Evolutionary conservation across 768 basidiomycete species (phyloP), one percentile per base, ranked within the genome.

Genomic region (Lactifluus piperatus): DNA sequence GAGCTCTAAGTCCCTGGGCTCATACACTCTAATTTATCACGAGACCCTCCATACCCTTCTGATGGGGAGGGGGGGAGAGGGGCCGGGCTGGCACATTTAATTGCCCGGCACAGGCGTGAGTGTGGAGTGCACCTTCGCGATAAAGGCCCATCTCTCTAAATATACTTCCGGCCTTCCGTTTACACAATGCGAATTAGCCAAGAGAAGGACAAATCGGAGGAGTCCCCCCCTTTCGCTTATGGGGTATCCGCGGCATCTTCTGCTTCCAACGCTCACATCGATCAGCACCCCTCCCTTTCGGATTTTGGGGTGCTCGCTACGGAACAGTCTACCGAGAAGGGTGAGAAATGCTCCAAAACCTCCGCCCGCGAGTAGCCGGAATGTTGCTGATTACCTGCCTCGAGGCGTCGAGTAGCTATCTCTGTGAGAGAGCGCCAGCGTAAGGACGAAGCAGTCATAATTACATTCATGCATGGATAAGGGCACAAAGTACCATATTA

Each of bases 281-380:
- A 63, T 54, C 47, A 49, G 34, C 44, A 54, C 57, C 62, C n/a
- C 56, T 60, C 32, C 4, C 53, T 52, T n/a, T 45, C 46, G 50
- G 53, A 46, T 65, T 65, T 63, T 63, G 43, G 61, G 37, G 46
- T 49, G 44, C 51, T 24, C n/a, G n/a, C 57, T 44, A 51, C 56
- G 43, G 61, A 65, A 56, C 50, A 39, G 54, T 56, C 45, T 29
- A 34, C 34, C 46, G 32, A 53, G 59, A 47, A 65, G 54, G 26
- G 24, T 47, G 13, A 47, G 49, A 56, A 56, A 54, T 26, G 49
- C 20, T 44, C 52, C 36, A 55, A 41, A 44, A 22, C 20, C 4
- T 51, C 46, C 54, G 58, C 47, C 46, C 57, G 58, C 44, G 18
- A 57, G 43, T 56, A 45, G 59, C 59, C 49, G 59, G 44, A 24